Conservation (phyloP, 2,329 filamentous ascomycete genomes). For the Arthrobotrys conoides region DNA sequence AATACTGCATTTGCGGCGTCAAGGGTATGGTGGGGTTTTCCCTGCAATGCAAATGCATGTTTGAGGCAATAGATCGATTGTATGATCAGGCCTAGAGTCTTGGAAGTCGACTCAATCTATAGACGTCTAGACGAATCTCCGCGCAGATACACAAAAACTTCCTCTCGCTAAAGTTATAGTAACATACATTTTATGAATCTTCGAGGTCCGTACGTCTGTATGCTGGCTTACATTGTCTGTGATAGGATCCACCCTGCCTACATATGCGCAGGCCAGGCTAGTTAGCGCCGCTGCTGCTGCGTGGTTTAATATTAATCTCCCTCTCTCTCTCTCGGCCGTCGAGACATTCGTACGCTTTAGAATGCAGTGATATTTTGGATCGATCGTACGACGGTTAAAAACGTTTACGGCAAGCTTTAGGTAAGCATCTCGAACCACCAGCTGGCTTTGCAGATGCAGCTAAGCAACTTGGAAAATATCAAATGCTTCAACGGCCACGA, state of each 20-base stretch:
- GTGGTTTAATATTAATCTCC: too few relatives aligned
- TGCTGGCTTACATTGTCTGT: conserved; percentile 5
- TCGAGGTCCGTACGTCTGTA: conserved; percentile 13
- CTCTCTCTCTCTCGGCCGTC: neutral
- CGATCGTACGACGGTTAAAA: neutral
- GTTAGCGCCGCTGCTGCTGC: too few relatives aligned
- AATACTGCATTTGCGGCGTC: conserved; percentile 1
- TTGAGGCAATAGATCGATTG: conserved; percentile 19
- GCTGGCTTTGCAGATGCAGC: conserved; percentile 4
- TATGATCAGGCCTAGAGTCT: neutral
- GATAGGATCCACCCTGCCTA: neutral
- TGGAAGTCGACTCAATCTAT: too few relatives aligned
- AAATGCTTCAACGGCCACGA: neutral
- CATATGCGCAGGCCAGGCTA: neutral
- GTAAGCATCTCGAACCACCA: neutral
- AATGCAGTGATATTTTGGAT: conserved; percentile 4
- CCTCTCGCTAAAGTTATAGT: conserved; percentile 18
- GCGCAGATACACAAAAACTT: conserved; percentile 5
- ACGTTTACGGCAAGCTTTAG: neutral
- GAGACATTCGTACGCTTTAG: neutral
- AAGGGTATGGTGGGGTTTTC: conserved; percentile 12
- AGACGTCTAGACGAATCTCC: conserved; percentile 15
- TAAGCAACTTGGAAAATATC: neutral
- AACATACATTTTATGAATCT: conserved; percentile 10
- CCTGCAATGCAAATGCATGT: conserved; percentile 26